phyloP scores from a whole-genome alignment of 2,329 filamentous ascomycete genomes.

The Huntiella bhutanensis region DNA sequence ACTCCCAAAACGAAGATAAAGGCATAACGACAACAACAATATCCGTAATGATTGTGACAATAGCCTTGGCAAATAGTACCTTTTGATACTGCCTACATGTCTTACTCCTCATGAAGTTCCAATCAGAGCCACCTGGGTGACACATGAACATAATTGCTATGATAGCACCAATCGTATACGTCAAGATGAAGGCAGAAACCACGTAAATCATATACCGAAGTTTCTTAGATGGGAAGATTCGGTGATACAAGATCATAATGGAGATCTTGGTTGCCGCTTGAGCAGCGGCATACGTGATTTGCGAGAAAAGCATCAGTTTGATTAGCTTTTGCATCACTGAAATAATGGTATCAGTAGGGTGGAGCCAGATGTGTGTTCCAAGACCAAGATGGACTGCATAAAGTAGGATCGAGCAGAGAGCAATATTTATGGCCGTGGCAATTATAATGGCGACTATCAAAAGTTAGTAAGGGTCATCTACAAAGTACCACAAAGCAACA shows the following conservation, averaged over 20 bases:
- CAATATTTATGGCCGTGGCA: constrained; percentile 4
- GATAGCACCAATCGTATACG: constrained; percentile 15
- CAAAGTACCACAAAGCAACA: not conserved
- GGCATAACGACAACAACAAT: constrained; percentile 17
- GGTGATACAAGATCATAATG: constrained; percentile 19
- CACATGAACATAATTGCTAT: constrained; percentile 16
- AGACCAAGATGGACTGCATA: constrained; percentile 8
- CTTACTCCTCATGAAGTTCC: constrained; percentile 14
- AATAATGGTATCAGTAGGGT: constrained; percentile 3
- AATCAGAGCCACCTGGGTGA: constrained; percentile 15
- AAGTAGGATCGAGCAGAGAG: not conserved
- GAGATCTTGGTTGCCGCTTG: constrained; percentile 19
- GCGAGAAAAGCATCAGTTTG: constrained; percentile 15
- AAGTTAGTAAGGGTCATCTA: not conserved
- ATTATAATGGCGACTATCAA: constrained; percentile 3
- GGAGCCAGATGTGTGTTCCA: constrained; percentile 8
- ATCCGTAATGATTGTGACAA: constrained; percentile 17
- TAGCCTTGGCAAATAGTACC: constrained; percentile 16
- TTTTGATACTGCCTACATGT: constrained; percentile 16
- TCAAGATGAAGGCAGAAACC: constrained; percentile 14
- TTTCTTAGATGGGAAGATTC: constrained; percentile 16
- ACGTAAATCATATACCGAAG: constrained; percentile 16
- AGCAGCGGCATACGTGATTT: constrained; percentile 18
- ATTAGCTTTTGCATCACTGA: constrained; percentile 3
- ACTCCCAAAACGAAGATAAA: constrained; percentile 16